phyloP scores from a whole-genome alignment of 1,284 basidiomycete species.

The Heterobasidion occidentale region DNA sequence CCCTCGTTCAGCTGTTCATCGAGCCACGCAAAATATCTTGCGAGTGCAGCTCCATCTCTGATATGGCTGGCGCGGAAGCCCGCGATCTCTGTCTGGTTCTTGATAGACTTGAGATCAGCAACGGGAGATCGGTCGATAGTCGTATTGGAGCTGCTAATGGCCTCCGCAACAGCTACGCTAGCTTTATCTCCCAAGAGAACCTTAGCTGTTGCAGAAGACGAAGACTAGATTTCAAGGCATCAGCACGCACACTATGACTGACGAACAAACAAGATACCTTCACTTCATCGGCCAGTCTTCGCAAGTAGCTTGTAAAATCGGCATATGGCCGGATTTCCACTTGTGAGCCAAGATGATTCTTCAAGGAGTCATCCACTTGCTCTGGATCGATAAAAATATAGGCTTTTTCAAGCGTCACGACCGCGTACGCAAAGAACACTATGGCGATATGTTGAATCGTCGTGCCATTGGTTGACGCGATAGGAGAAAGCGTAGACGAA shows the following conservation, averaged over 20 bases:
- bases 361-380: constrained; percentile 54
- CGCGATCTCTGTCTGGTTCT: constrained; percentile 81
- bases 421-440: constrained; percentile 94
- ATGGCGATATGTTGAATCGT: background rate
- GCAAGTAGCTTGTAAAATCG: constrained; percentile 56
- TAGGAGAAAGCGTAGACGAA: constrained; percentile 16
- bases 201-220: constrained; percentile 25
- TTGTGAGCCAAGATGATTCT: constrained; percentile 48
- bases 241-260: background rate
- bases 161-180: constrained; percentile 72
- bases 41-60: constrained; percentile 85
- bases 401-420: constrained; percentile 63
- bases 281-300: constrained; percentile 39
- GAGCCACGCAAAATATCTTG: constrained; percentile 90
- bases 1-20: constrained; percentile 73
- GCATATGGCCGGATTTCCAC: constrained; percentile 72
- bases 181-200: constrained; percentile 67
- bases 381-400: constrained; percentile 69
- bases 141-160: constrained; percentile 53
- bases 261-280: constrained; percentile 27
- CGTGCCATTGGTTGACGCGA: background rate
- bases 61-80: constrained; percentile 90
- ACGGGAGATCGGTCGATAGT: constrained; percentile 67
- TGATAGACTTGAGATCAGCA: constrained; percentile 82
- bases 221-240: background rate